Conservation (phyloP, 768 basidiomycete genomes). For the Trametes maxima region DNA sequence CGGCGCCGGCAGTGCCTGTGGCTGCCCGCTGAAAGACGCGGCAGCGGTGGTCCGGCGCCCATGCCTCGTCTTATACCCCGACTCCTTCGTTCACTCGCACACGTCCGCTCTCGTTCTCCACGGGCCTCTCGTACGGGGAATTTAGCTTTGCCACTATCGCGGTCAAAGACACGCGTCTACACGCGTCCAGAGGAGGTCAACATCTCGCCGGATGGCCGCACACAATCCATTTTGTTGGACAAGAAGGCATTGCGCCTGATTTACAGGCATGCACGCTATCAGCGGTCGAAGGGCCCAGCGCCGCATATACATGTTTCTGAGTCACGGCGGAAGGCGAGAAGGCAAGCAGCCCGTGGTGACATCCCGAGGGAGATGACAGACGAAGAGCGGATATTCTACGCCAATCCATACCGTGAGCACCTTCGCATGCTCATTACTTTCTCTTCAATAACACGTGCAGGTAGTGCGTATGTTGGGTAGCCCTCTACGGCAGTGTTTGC, state of each 20-base stretch:
- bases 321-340: conserved; percentile 17
- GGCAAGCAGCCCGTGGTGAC: conserved; percentile 6
- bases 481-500: conserved; percentile 58
- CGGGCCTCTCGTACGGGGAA: conserved; percentile 22
- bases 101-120: conserved; percentile 26
- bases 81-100: conserved; percentile 47
- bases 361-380: conserved; percentile 58
- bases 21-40: not conserved
- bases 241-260: conserved; percentile 18
- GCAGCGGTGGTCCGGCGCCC: conserved; percentile 4
- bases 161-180: conserved; percentile 33
- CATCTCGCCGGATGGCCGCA: conserved; percentile 44
- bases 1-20: not conserved
- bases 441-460: conserved; percentile 9
- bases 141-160: conserved; percentile 36
- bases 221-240: conserved; percentile 64
- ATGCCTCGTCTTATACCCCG: conserved; percentile 79
- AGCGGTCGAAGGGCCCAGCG: conserved; percentile 58
- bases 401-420: conserved; percentile 72
- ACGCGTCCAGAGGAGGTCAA: conserved; percentile 38
- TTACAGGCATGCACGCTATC: conserved; percentile 37
- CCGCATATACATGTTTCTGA: conserved; percentile 45
- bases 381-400: conserved; percentile 67
- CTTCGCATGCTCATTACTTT: not conserved
- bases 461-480: conserved; percentile 73